Base-by-base conservation (phyloP, 768 basidiomycete species). In the Podaxis sp. region DNA sequence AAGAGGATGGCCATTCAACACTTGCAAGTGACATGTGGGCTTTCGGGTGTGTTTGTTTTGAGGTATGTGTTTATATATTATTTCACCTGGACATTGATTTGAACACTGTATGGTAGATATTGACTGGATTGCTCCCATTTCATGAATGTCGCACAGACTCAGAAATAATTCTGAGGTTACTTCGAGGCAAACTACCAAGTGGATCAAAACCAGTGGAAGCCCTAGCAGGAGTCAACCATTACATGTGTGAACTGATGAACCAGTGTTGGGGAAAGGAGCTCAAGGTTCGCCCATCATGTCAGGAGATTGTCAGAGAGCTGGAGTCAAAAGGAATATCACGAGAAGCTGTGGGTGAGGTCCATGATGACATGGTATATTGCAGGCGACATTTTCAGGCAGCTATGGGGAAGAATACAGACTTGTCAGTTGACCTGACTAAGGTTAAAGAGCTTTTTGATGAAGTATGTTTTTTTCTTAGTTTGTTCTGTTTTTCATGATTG, bases 1-100 rank as follows among this genome's bases (percentile, higher is more conserved):
- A 51, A 19, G 30, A 30, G 7, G n/a, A 48, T 15, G 7, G 42
- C 15, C 24, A 17, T 5, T 26, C 46, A 6, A 40, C 49, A 19
- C 26, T 46, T 8, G 64, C 60, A 12, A 68, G 64, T 44, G 68
- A 68, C 33, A 58, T 67, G 30, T 68, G 67, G 52, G 59, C 68
- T 26, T 65, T 67, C 57, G 63, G 60, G 15, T 64, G 67, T 42
- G 60, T 65, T 11, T 59, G 59, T 28, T 68, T 57, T 51, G 66
- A 68, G 62, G 67, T 66, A 11, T 11, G 17, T 42, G 17, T 42
- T 15, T 42, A 42, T 42, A 12, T 42, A 3, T n/a, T 4, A 42
- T 12, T 42, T 30, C 28, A 6, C 13, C 40, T 12, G 13, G 40
- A 42, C 12, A 15, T 42, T 12, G 40, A n/a, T n/a, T 42, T 30